Evolutionary conservation across 805 yeast species (phyloP).

Genomic region (Pichia deserticola): DNA sequence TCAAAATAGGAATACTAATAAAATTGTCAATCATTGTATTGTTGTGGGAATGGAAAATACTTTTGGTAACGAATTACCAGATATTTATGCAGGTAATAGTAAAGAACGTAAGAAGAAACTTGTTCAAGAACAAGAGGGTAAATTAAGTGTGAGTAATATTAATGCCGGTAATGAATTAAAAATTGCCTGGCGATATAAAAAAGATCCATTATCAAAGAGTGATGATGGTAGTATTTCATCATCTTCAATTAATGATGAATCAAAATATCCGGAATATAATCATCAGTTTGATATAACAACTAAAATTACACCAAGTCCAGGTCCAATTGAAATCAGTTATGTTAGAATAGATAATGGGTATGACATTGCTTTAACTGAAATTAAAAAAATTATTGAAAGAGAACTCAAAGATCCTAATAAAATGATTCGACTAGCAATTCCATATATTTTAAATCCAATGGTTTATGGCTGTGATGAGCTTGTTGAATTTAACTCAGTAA

Average conservation of each 20-base stretch:
- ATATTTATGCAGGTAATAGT: conserved; percentile 60
- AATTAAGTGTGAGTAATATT: conserved; percentile 62
- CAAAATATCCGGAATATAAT: conserved; percentile 44
- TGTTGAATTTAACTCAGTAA: conserved; percentile 34
- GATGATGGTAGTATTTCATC: background rate
- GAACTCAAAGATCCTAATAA: conserved; percentile 31
- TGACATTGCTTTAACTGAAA: conserved; percentile 30
- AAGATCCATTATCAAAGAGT: conserved; percentile 10
- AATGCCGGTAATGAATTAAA: conserved; percentile 49
- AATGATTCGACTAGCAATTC: conserved; percentile 60
- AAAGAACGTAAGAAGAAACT: conserved; percentile 58
- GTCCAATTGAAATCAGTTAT: conserved; percentile 50
- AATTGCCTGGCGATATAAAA: conserved; percentile 85
- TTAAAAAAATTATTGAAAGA: conserved; percentile 35
- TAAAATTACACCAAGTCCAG: conserved; percentile 59
- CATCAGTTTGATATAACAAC: conserved; percentile 74
- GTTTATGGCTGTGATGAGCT: conserved; percentile 44
- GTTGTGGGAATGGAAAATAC: conserved; percentile 50
- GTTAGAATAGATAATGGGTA: conserved; percentile 33
- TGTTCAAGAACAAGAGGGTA: conserved; percentile 49
- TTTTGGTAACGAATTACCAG: conserved; percentile 73
- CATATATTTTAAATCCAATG: conserved; percentile 75
- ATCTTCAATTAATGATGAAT: conserved; percentile 19
- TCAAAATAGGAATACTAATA: conserved; percentile 44
- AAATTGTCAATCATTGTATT: conserved; percentile 41